Evolutionary conservation across 371 early-diverging fungal species (phyloP), one percentile per base, ranked within the genome.

Genomic region (Cokeromyces recurvatus): DNA sequence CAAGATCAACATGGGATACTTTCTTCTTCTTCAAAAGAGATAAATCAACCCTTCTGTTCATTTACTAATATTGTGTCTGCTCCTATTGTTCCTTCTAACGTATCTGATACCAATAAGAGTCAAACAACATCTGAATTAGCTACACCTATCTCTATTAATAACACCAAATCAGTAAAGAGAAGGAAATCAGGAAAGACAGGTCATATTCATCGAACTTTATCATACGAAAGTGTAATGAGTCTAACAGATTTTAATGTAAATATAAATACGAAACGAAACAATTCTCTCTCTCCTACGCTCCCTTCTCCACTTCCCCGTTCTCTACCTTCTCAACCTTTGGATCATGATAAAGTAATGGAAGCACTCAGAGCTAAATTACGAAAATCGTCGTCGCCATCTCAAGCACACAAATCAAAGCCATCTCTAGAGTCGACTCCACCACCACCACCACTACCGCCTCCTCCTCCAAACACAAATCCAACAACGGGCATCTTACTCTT

Each of bases 401-500:
- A 43, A 20, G 35, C 37, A 22, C 38, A 27, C 14, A 32, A 23
- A 36, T 36, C 39, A 4, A 57, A 57, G 17, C 39, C 53, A 6
- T 52, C 53, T 7, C 57, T 52, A 31, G 51, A 57, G 15, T 47
- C 51, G 23, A 12, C n/a, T 8, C 48, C 43, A 16, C 43, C 43
- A 15, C 57, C 57, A 1, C 47, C 51, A 31, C 10, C 16, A 17
- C n/a, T n/a, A n/a, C 48, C 48, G 17, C 43, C 37, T 16, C 58
- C 58, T 2, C 48, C 44, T 15, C 58, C 58, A 0, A 57, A 57
- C 4, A 57, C 58, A 15, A 48, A 48, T 24, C 58, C 58, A 17
- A 52, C 58, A 0, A 56, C 64, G 1, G 71, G 71, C 14, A 61
- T 71, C 1, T 29, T 71, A 16, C 44, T 66, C 4, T 45, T 71